Evolutionary conservation across 805 yeast genomes (phyloP).

Genomic region (Kodamaea nitidulidarum): DNA sequence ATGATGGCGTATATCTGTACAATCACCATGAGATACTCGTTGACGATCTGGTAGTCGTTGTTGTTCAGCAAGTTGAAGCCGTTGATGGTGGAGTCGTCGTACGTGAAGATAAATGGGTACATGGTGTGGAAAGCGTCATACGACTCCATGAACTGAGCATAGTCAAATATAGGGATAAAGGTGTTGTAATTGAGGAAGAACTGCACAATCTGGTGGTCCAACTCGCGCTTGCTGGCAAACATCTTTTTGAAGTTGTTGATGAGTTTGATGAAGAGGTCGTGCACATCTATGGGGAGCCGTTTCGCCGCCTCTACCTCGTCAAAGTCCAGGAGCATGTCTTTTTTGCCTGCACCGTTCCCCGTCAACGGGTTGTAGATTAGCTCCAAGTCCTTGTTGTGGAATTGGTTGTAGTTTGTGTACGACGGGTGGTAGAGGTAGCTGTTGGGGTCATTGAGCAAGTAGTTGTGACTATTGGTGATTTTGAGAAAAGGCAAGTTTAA

Average conservation of each 20-base stretch:
- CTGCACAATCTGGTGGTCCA: slow-evolving; percentile 46
- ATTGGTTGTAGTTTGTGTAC: slow-evolving; percentile 32
- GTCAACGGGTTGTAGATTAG: slow-evolving; percentile 40
- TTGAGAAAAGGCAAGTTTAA: slow-evolving; percentile 41
- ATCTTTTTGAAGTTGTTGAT: slow-evolving; percentile 41
- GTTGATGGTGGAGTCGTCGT: slow-evolving; percentile 43
- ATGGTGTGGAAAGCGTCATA: slow-evolving; percentile 46
- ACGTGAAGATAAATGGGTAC: slow-evolving; percentile 46
- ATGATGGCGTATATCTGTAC: slow-evolving; percentile 51
- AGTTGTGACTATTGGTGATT: slow-evolving; percentile 42
- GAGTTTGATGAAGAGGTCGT: slow-evolving; percentile 41
- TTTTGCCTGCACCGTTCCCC: slow-evolving; percentile 12
- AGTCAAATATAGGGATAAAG: slow-evolving; percentile 53
- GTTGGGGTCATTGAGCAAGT: slow-evolving; percentile 37
- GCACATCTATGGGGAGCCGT: slow-evolving; percentile 36
- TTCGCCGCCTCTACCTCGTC: slow-evolving; percentile 2
- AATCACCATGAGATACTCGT: slow-evolving; percentile 39
- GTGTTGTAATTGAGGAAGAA: slow-evolving; percentile 52
- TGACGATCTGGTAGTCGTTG: slow-evolving; percentile 40
- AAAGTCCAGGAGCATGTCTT: slow-evolving; percentile 6
- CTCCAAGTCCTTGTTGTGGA: slow-evolving; percentile 34
- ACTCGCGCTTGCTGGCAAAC: slow-evolving; percentile 33
- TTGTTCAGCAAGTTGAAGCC: slow-evolving; percentile 44
- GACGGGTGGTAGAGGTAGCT: slow-evolving; percentile 41
- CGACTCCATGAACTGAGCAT: slow-evolving; percentile 48